Percentiles rank a stretch among this genome's conserved stretches.
phyloP scores from a whole-genome alignment of 305 asterid genomes.

The Fraxinus xanthoxyloides region DNA sequence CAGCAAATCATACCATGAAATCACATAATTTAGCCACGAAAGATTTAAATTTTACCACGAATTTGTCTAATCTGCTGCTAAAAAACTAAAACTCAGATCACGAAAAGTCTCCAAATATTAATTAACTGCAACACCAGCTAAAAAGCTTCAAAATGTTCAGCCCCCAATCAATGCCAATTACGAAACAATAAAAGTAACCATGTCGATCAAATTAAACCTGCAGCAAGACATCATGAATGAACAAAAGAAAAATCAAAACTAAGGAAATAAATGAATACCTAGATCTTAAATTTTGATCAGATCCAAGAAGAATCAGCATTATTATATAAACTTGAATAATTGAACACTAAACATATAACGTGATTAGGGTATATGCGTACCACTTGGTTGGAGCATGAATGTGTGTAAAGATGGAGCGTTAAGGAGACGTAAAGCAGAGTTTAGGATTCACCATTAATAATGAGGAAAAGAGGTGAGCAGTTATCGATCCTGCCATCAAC shows the following conservation, averaged over 20 bases:
- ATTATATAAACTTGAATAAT: slow-evolving; percentile 7
- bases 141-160: slow-evolving; percentile 32
- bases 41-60: slow-evolving; percentile 5
- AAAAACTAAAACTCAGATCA: neutral
- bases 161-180: slow-evolving; percentile 25
- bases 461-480: slow-evolving; percentile 30
- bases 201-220: slow-evolving; percentile 41
- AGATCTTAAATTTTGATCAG: slow-evolving; percentile 57
- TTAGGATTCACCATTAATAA: slow-evolving; percentile 57
- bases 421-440: slow-evolving; percentile 35
- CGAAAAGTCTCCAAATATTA: slow-evolving; percentile 19
- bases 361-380: slow-evolving; percentile 33
- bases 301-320: slow-evolving; percentile 37
- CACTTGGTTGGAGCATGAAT: slow-evolving; percentile 26
- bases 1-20: neutral
- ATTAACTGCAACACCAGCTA: slow-evolving; percentile 31
- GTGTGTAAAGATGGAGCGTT: neutral
- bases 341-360: neutral
- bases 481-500: too few species aligned
- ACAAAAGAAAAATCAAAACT: slow-evolving; percentile 25
- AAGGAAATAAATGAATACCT: slow-evolving; percentile 11
- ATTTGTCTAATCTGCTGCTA: slow-evolving; percentile 24
- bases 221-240: slow-evolving; percentile 29
- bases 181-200: slow-evolving; percentile 13
- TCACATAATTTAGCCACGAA: slow-evolving; percentile 10